A percentile compares a stretch with the other conserved stretches of the same genome.
Evolutionary conservation across 2,329 filamentous ascomycete genomes (phyloP).

Genomic region (Fusarium equiseti): DNA sequence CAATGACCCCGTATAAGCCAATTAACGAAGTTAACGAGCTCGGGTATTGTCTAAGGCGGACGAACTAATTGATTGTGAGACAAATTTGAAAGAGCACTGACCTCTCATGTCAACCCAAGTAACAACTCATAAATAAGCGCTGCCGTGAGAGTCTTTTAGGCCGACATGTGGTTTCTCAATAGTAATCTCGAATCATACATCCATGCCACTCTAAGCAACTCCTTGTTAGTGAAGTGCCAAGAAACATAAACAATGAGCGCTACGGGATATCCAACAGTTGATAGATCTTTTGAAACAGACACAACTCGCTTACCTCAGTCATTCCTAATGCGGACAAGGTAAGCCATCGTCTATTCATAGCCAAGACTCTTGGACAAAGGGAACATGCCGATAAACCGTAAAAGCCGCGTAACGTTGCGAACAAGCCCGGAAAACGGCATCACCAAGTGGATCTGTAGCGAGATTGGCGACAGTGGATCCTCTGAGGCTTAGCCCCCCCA

Average conservation of each 20-base stretch:
- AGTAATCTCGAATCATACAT: neutral
- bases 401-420: conserved; percentile 14
- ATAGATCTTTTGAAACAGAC: neutral
- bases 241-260: neutral
- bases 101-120: neutral
- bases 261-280: neutral
- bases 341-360: neutral
- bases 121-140: neutral
- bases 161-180: neutral
- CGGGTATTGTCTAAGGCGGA: neutral
- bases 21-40: neutral
- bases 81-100: neutral
- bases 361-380: neutral
- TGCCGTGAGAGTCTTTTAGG: neutral
- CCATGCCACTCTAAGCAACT: neutral
- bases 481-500: conserved; percentile 5
- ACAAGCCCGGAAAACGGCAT: conserved; percentile 14
- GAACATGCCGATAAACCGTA: conserved; percentile 13
- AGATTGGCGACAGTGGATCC: neutral
- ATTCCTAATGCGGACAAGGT: neutral
- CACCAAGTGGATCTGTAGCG: conserved; percentile 4
- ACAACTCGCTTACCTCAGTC: neutral
- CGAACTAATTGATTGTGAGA: neutral
- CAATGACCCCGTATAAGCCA: neutral
- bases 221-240: neutral